These are phyloP conservation scores for Striga asiatica DNA, from an alignment of 257 asterid species.

Conservation along the genomic window DNA sequence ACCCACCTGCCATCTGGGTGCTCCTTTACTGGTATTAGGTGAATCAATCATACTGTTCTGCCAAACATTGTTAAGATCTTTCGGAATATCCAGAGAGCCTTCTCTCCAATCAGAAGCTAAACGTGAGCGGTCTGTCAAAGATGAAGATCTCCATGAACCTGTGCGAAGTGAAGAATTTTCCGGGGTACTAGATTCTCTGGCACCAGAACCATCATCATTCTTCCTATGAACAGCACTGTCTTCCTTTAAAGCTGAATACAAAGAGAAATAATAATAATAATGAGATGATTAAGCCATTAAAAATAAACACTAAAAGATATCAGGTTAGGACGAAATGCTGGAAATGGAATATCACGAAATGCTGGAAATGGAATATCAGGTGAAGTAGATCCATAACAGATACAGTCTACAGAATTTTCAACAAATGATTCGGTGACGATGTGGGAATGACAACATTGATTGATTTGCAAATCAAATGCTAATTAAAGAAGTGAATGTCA, in stretches of 20 bases:
- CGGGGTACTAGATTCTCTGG: conserved; percentile 26
- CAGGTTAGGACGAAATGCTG: not conserved
- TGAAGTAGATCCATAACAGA: not conserved
- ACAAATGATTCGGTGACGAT: not conserved
- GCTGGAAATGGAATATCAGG: not conserved
- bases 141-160: conserved; percentile 61
- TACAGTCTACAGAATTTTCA: not conserved
- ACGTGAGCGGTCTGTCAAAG: conserved; percentile 47
- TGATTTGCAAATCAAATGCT: not conserved
- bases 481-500: conserved; percentile 9
- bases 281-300: not conserved
- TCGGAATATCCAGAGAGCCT: conserved; percentile 30
- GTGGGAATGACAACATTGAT: not conserved
- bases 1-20: conserved; percentile 43
- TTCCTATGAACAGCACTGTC: conserved; percentile 21
- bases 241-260: conserved; percentile 33
- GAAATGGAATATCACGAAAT: no score
- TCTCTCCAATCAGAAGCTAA: conserved; percentile 46
- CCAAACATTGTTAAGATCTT: conserved; percentile 35
- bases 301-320: not conserved
- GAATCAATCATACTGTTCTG: conserved; percentile 34
- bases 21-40: conserved; percentile 32
- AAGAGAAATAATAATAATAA: no score
- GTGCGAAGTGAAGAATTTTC: conserved; percentile 30
- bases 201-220: conserved; percentile 22